Evolutionary conservation across 805 yeast genomes (phyloP), one percentile per base, ranked within the genome.

Genomic region (Kodamaea fukazawae): DNA sequence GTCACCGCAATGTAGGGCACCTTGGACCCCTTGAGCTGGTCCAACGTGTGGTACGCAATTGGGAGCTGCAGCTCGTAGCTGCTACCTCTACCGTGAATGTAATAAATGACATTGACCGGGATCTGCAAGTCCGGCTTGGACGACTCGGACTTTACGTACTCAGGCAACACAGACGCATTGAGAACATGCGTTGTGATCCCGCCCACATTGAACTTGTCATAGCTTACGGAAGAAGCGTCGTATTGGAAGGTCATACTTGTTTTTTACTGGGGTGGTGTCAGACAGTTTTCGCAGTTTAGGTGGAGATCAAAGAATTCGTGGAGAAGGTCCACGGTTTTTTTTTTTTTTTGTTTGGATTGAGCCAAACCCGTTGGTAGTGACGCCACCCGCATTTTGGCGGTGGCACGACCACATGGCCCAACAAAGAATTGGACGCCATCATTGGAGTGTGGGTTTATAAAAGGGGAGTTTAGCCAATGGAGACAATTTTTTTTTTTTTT

Each of bases 41-140:
- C 43, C 14, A 70, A 50, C 7, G 68, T 49, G n/a, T 50, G 53
- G 37, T 63, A 59, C 0, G 77, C 79, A 22, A 73, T 45, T 3
- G 60, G 48, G 45, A 67, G 72, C 17, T 75, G 60, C 40, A 55
- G 59, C 12, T 53, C 46, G 53, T 70, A 60, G 41, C 63, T 55
- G 2, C 65, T 63, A 10, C 58, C 59, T 36, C 83, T 61, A 12
- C 73, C 76, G 48, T 79, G 83, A 10, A 66, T 56, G 11, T 75
- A 48, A 49, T 72, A 71, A 28, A 69, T 51, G 11, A 75, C 74
- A 37, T 67, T 61, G 16, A 71, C 54, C 2, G 59, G 66, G 18
- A 65, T 54, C 11, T 58, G 54, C 28, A 47, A 34, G 5, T 13
- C 15, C 8, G 23, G 8, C 23, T 20, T 20, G 5, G 7, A 5